Conservation (phyloP, 176 grass and related monocot species). For the Puccinellia tenuiflora region DNA sequence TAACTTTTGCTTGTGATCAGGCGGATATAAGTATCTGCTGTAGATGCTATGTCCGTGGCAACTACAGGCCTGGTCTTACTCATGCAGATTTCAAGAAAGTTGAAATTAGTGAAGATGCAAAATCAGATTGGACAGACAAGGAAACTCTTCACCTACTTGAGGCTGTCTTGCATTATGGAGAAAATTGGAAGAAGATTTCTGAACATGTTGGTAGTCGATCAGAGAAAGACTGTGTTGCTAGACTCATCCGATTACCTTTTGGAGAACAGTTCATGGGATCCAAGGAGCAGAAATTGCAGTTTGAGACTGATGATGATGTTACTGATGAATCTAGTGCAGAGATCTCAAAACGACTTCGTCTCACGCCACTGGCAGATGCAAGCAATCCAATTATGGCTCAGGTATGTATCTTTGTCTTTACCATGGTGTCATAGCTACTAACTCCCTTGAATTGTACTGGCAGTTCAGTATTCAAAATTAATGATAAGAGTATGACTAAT, state of each 20-base stretch:
- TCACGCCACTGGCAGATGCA: conserved; percentile 86
- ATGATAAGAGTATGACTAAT: not conserved
- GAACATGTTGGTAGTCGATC: conserved; percentile 82
- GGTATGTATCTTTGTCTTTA: conserved; percentile 36
- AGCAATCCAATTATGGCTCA: conserved; percentile 97
- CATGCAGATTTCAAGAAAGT: conserved; percentile 79
- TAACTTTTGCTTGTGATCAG: conserved; percentile 42
- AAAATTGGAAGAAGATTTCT: conserved; percentile 93
- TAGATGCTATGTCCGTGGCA: conserved; percentile 67
- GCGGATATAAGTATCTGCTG: conserved; percentile 87
- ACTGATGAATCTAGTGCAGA: conserved; percentile 37
- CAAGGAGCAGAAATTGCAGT: conserved; percentile 42
- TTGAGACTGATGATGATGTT: conserved; percentile 32
- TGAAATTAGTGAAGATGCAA: conserved; percentile 75
- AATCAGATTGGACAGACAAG: conserved; percentile 95
- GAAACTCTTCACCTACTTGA: conserved; percentile 98
- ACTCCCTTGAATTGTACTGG: not conserved
- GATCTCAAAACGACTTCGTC: conserved; percentile 40
- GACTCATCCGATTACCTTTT: conserved; percentile 79
- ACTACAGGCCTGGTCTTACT: conserved; percentile 88
- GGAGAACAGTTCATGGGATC: conserved; percentile 87
- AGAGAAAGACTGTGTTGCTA: conserved; percentile 86
- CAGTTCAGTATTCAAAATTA: not conserved
- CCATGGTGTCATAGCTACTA: not conserved
- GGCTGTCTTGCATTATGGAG: conserved; percentile 80